Evolutionary conservation across 768 basidiomycete genomes (phyloP).

Genomic region (Phylloporus sp.): DNA sequence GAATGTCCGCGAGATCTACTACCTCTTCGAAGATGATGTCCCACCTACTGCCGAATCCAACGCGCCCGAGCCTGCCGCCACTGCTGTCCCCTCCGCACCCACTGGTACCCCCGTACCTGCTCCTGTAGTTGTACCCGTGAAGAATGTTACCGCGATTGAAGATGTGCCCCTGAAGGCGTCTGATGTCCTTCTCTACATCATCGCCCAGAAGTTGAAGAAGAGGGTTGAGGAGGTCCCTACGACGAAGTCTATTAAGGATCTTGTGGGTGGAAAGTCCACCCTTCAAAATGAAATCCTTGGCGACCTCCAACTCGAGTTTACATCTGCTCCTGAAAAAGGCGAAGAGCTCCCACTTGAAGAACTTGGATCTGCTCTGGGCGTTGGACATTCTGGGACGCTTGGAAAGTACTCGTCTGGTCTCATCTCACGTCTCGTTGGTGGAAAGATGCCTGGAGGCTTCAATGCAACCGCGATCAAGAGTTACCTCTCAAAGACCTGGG

Average conservation of each 20-base stretch:
- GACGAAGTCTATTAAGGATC: conserved; percentile 95
- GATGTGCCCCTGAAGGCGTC: conserved; percentile 89
- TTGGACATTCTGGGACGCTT: conserved; percentile 79
- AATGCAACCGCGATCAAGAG: conserved; percentile 88
- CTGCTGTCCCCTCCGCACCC: conserved; percentile 38
- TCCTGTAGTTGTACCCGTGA: conserved; percentile 47
- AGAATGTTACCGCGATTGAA: conserved; percentile 71
- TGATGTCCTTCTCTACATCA: conserved; percentile 82
- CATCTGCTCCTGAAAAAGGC: conserved; percentile 94
- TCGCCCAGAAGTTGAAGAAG: conserved; percentile 99
- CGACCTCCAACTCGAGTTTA: conserved; percentile 92
- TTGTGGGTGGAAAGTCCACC: conserved; percentile 97
- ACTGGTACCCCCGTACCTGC: conserved; percentile 41
- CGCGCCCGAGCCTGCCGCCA: conserved; percentile 34
- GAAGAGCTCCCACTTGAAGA: conserved; percentile 97
- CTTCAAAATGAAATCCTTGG: conserved; percentile 98
- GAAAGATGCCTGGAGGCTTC: conserved; percentile 99
- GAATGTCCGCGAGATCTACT: conserved; percentile 96
- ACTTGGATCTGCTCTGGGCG: conserved; percentile 77
- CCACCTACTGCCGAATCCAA: conserved; percentile 25
- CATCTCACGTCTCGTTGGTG: conserved; percentile 85
- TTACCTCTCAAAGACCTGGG: conserved; percentile 90
- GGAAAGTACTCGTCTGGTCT: conserved; percentile 94
- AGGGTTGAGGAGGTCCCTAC: conserved; percentile 82
- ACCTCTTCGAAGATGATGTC: conserved; percentile 89